Evolutionary conservation across 164 flowering plant species (phyloP), one percentile per base, ranked within the genome.

Genomic region (Cinnamomum micranthum): DNA sequence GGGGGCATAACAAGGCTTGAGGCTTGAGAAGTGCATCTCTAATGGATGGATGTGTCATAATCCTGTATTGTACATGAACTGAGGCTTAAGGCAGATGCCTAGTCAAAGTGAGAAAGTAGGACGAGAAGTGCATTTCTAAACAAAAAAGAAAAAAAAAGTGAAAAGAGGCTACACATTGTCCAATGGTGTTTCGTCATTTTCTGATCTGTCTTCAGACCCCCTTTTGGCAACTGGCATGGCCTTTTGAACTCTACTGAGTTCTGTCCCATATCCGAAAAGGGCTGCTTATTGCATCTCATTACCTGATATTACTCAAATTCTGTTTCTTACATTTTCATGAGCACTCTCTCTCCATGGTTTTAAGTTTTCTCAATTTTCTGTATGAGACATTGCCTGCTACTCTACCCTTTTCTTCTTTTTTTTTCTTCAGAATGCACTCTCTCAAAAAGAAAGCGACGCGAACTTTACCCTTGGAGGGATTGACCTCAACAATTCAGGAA

Each of bases 401-500:
- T 41, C 69, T 75, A 12, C 66, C 6, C 60, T 15, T 55, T 55
- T 55, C 7, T 55, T 20, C n/a, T 55, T 14, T 0, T 55, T 55
- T 4, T 55, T 55, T n/a, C n/a, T 55, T 69, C 89, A 95, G 99
- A 95, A 80, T 84, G 90, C 85, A 72, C 75, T 81, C 77, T 85
- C 94, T 75, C 98, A 86, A 73, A 93, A 80, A 81, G 90, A 90
- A 19, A 75, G 88, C 81, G 99, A 95, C 81, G 93, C 90, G 80
- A 93, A 95, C 82, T 81, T 91, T 83, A 95, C 92, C 62, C 96
- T 95, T 73, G 99, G 99, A 80, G 98, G 99, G 33, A 95, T 95
- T 83, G 99, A 95, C 80, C 96, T 95, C 81, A 93, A 95, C 92
- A 93, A 87, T 83, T 91, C 99, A 84, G 99, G 99, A 93, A 95